Conservation (phyloP, 345 rosid species). For the Rhodamnia rubescens region DNA sequence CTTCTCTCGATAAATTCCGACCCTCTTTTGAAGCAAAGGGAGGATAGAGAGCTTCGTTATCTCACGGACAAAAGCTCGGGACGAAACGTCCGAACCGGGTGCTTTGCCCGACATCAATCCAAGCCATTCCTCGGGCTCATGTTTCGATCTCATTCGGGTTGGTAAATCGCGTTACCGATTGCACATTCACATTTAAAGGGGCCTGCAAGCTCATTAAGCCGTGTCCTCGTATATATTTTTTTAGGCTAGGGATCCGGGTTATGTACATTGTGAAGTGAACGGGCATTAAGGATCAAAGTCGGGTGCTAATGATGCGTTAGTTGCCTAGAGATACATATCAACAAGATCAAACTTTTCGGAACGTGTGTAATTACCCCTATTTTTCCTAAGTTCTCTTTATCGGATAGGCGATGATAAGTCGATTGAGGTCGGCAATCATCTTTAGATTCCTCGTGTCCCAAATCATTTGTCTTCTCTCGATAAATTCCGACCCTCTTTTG, state of each 20-base stretch:
- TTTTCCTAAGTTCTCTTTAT: not conserved
- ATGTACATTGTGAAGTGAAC: not conserved
- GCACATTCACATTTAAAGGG: not conserved
- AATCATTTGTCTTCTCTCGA: not conserved
- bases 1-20: not conserved
- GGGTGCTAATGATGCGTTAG: not conserved
- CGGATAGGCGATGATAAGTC: not conserved
- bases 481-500: not conserved
- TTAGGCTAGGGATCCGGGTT: not conserved
- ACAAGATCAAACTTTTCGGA: not conserved
- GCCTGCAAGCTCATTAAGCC: not conserved
- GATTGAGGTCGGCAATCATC: not conserved
- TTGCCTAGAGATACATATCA: not conserved
- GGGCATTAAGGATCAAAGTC: not conserved
- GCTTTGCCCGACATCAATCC: not conserved
- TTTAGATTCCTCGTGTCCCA: not conserved
- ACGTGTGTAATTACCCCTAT: not conserved
- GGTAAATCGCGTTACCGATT: not conserved
- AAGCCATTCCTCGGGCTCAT: not conserved
- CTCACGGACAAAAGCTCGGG: not conserved
- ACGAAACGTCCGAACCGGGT: not conserved
- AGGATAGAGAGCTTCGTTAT: not conserved
- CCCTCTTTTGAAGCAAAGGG: not conserved
- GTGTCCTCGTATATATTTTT: too few species aligned
- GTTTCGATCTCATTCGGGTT: not conserved